A percentile compares a stretch with the other conserved stretches of the same genome.
phyloP scores from a whole-genome alignment of 768 basidiomycete genomes.

The Boletus eberwhitei region DNA sequence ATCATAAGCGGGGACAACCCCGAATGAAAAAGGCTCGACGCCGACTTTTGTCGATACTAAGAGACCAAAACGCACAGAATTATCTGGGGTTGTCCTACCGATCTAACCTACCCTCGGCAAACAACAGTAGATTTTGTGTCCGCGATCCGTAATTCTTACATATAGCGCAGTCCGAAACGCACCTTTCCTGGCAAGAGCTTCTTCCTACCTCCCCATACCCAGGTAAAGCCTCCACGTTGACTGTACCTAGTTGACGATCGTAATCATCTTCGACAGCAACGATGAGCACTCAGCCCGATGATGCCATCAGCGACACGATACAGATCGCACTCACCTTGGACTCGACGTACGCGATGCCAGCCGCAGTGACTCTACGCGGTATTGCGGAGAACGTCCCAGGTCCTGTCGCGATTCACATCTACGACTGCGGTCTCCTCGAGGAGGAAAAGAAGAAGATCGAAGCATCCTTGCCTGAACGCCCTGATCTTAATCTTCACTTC shows the following conservation, averaged over 20 bases:
- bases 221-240: background rate
- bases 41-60: too few relatives aligned
- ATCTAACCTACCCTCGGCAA: too few relatives aligned
- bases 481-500: conserved; percentile 39
- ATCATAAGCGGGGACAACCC: too few relatives aligned
- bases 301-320: too few relatives aligned
- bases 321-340: conserved; percentile 32
- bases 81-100: too few relatives aligned
- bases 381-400: conserved; percentile 32
- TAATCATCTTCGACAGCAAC: background rate
- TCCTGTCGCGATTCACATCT: conserved; percentile 43
- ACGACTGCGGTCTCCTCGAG: conserved; percentile 40
- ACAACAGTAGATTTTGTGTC: too few relatives aligned
- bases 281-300: background rate
- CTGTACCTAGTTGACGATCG: background rate
- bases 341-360: conserved; percentile 41
- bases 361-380: conserved; percentile 44
- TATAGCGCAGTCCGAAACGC: background rate
- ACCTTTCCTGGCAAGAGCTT: background rate
- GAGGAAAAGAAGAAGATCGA: conserved; percentile 31
- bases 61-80: too few relatives aligned
- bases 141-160: background rate
- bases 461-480: conserved; percentile 19
- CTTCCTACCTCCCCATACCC: background rate
- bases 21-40: too few relatives aligned